Base-by-base conservation (phyloP, 805 yeast genomes). In the Alloascoidea africana region DNA sequence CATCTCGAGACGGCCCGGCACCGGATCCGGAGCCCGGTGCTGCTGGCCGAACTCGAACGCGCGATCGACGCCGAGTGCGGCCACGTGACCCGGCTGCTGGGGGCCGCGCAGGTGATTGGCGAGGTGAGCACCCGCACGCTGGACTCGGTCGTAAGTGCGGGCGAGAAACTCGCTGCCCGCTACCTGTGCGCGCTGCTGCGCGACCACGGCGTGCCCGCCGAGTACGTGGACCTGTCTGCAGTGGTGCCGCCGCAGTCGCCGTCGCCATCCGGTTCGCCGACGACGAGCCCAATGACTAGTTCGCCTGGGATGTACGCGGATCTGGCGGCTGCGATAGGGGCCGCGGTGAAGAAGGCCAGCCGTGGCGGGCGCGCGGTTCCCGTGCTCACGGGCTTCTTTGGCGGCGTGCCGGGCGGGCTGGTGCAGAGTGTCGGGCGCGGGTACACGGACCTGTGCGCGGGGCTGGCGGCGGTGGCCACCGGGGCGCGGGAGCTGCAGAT, bases 361-460 rank as follows among this genome's bases (percentile, higher is more conserved):
- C 18, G 32, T 19, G 48, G 47, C 17, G 61, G 56, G 4, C 50
- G 51, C 36, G 54, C 68, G 13, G 77, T 87, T 16, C 98, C 98
- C 1, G 96, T 91, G 1, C 66, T 91, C 40, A 91, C 98, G 18
- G 98, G 98, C 2, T 91, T 84, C 56, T 91, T 91, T 50, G 98
- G 98, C 17, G 65, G 74, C 27, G 81, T 91, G n/a, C 97, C 96
- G 23, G 96, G 96, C 45, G 97, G 98, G 13, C 63, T 91, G 40
- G 63, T 91, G 46, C 80, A 80, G 50, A 84, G 93, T 38, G 94
- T 91, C 40, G 98, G 98, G 34, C 76, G 98, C 53, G 98, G 98
- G 30, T 91, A 91, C 59, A 91, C 98, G 5, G 98, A 91, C 56
- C 64, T 91, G 48, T 91, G 98, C 65, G 98, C 98, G 14, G 98